Evolutionary conservation across 2,329 filamentous ascomycete species (phyloP), one percentile per base, ranked within the genome.

Genomic region (Alternaria ethzedia): DNA sequence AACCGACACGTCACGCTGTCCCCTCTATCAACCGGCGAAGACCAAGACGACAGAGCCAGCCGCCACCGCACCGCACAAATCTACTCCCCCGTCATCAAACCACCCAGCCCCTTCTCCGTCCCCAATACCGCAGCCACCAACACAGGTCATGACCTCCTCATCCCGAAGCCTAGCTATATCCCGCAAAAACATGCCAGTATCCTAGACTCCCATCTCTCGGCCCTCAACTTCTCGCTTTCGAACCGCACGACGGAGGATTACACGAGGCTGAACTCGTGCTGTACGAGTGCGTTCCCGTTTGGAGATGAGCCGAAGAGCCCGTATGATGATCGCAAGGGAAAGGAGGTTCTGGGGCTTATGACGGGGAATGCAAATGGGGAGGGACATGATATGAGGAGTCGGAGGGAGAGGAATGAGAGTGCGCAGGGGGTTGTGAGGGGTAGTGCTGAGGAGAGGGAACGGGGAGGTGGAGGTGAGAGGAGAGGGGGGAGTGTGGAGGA

Each of bases 291-390:
- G 7, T 9, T 52, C 17, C 13, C 28, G 17, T 41, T 41, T 12
- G 20, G 5, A 6, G 36, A 61, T 13, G 60, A 64, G 26, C n/a
- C 49, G 3, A 21, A 50, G n/a, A 61, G 54, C 0, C 58, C 68
- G 3, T 68, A 64, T 45, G 62, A 66, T 21, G 61, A 61, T 17
- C 52, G 61, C 3, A 72, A 77, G 36, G 70, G 71, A 1, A 75
- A 74, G 32, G 65, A 72, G 9, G 61, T 75, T 3, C 65, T 75
- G 2, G 70, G 73, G 2, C 59, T 75, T 4, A 52, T 65, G 23
- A 36, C 67, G 4, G 12, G 10, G 2, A 69, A 56, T 9, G 61
- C 56, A 5, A 68, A 59, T 12, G 61, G 60, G 12, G 66, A 60
- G 12, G 54, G 67, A 5, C 52, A 59, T 23, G 67, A 75, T 50